Percentiles rank a stretch among this genome's conserved stretches.
These are phyloP conservation scores for Mrakiaceae sp. DNA, from an alignment of 1,284 basidiomycete genomes.

Conservation along the genomic window DNA sequence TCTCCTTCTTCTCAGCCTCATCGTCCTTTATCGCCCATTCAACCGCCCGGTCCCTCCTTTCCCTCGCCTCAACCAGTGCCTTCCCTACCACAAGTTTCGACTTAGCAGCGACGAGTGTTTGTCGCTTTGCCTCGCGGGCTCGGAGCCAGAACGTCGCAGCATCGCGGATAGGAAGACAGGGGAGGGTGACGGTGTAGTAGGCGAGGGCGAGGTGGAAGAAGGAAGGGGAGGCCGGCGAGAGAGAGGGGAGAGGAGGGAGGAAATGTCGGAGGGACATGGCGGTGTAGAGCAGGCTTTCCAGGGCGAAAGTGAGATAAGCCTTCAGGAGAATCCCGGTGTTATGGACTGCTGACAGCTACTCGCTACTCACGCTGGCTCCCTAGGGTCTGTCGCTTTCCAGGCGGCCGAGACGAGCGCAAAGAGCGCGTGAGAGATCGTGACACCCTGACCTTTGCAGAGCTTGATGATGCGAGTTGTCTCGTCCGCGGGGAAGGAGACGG, in stretches of 20 bases:
- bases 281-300: constrained; percentile 57
- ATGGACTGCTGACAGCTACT: neutral
- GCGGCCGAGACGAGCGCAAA: constrained; percentile 22
- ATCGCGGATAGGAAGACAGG: constrained; percentile 47
- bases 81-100: constrained; percentile 48
- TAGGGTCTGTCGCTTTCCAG: neutral
- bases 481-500: constrained; percentile 19
- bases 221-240: constrained; percentile 38
- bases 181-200: constrained; percentile 65
- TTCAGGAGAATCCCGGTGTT: neutral
- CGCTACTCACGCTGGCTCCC: neutral
- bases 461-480: constrained; percentile 20
- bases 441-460: constrained; percentile 20
- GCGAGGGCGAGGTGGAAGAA: constrained; percentile 65
- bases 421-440: constrained; percentile 21
- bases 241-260: neutral
- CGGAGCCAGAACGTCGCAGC: constrained; percentile 53
- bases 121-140: constrained; percentile 50
- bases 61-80: constrained; percentile 48
- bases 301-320: neutral
- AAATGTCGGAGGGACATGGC: constrained; percentile 51
- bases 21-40: constrained; percentile 62
- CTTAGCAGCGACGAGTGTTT: constrained; percentile 52
- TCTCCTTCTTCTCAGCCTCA: constrained; percentile 21
- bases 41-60: constrained; percentile 48